Evolutionary conservation across 495 filamentous ascomycete species (phyloP).

Genomic region (Cercophora sp.): DNA sequence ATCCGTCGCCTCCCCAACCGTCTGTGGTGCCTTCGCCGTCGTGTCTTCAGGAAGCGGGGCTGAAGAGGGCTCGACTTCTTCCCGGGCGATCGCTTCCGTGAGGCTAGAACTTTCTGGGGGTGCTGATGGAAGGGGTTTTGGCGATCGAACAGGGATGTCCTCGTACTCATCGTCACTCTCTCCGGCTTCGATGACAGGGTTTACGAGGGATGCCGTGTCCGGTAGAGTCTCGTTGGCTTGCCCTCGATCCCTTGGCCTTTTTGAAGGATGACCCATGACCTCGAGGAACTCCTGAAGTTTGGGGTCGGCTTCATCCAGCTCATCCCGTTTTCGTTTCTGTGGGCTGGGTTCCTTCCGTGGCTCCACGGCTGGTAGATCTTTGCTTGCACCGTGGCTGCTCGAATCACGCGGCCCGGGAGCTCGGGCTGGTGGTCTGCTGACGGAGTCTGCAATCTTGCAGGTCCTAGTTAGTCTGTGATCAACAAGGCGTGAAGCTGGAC

Average conservation of each 20-base stretch:
- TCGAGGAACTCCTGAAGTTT: slow-evolving; percentile 86
- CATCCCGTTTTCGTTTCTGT: slow-evolving; percentile 52
- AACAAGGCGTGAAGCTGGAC: not conserved
- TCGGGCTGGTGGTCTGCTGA: slow-evolving; percentile 10
- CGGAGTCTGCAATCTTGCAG: slow-evolving; percentile 24
- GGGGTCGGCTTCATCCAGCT: slow-evolving; percentile 54
- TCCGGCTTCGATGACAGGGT: slow-evolving; percentile 42
- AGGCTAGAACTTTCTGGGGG: no score
- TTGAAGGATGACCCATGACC: slow-evolving; percentile 56
- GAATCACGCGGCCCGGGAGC: no score
- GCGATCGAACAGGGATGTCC: slow-evolving; percentile 39
- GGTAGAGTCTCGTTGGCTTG: slow-evolving; percentile 11
- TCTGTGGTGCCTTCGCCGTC: slow-evolving; percentile 10
- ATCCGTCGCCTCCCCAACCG: slow-evolving; percentile 54
- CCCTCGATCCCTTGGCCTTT: slow-evolving; percentile 26
- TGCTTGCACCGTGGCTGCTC: no score
- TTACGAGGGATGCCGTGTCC: slow-evolving; percentile 35
- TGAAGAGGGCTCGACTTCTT: not conserved
- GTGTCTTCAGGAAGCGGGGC: slow-evolving; percentile 11
- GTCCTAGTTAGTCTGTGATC: slow-evolving; percentile 21
- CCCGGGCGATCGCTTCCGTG: slow-evolving; percentile 21
- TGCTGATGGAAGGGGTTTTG: slow-evolving; percentile 42
- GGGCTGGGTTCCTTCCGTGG: slow-evolving; percentile 15
- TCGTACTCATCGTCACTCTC: slow-evolving; percentile 68
- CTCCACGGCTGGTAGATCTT: no score